A percentile compares a stretch with the other conserved stretches of the same genome.
Evolutionary conservation across 1,139 yeast species (phyloP).

Genomic region (Kodamaea plutei): DNA sequence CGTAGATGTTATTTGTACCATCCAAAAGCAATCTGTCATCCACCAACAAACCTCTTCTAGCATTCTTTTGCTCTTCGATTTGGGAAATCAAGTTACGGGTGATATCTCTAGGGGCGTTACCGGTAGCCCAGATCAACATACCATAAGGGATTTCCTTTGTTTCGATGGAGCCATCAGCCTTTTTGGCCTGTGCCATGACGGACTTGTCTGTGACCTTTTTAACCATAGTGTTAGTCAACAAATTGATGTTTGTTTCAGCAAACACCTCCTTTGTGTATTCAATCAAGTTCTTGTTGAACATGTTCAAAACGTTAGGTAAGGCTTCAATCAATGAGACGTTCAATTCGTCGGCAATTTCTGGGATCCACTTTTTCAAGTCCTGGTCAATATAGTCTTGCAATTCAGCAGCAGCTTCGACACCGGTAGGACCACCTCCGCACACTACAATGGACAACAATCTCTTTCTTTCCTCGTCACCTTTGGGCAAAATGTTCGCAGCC

Average conservation of each 20-base stretch:
- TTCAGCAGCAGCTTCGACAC: conserved; percentile 96
- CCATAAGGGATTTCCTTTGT: conserved; percentile 79
- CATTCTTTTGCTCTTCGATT: conserved; percentile 78
- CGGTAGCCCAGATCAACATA: conserved; percentile 94
- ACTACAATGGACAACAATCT: conserved; percentile 79
- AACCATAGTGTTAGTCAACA: conserved; percentile 82
- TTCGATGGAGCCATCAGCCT: conserved; percentile 55
- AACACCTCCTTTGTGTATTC: conserved; percentile 82
- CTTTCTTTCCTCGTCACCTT: conserved; percentile 73
- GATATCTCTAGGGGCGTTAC: conserved; percentile 85
- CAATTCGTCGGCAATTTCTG: conserved; percentile 76
- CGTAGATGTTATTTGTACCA: conserved; percentile 82
- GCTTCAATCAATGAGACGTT: conserved; percentile 87
- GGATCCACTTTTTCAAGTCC: conserved; percentile 86
- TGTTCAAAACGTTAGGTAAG: conserved; percentile 81
- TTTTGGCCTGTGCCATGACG: conserved; percentile 69
- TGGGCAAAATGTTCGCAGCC: conserved; percentile 73
- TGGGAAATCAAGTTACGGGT: conserved; percentile 62
- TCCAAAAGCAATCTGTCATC: conserved; percentile 79
- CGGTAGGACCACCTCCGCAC: conserved; percentile 97
- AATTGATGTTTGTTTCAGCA: conserved; percentile 71
- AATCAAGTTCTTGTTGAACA: conserved; percentile 80
- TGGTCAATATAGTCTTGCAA: conserved; percentile 90
- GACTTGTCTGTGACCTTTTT: conserved; percentile 70
- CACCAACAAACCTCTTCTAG: conserved; percentile 85